Percentiles rank a stretch among this genome's conserved stretches.
These are phyloP conservation scores for Kurtzmaniella quercitrusa DNA, from an alignment of 1,139 yeast genomes.

Conservation along the genomic window DNA sequence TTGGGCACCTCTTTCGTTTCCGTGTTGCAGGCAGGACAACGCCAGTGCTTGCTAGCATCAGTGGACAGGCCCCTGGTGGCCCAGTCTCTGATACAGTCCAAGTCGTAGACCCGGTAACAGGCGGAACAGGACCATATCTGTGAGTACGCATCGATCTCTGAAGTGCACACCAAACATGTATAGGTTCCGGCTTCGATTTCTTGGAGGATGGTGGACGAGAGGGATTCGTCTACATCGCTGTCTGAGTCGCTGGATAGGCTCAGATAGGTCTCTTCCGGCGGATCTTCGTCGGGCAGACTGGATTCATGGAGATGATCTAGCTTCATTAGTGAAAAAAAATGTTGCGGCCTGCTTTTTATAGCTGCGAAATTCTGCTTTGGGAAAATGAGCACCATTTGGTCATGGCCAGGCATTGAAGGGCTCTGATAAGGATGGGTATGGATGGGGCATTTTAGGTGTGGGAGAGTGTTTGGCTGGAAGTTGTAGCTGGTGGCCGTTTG, in stretches of 20 bases:
- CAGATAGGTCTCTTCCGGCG: not conserved
- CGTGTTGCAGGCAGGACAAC: conserved; percentile 83
- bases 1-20: conserved; percentile 51
- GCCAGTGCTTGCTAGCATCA: conserved; percentile 55
- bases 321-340: not conserved
- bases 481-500: too few species aligned
- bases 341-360: not conserved
- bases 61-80: conserved; percentile 71
- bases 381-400: not conserved
- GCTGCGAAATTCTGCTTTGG: not conserved
- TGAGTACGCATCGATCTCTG: conserved; percentile 66
- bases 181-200: conserved; percentile 70
- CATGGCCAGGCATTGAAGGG: not conserved
- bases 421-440: too few species aligned
- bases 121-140: conserved; percentile 68
- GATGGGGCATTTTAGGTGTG: too few species aligned
- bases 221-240: conserved; percentile 21
- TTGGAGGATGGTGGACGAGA: conserved; percentile 35
- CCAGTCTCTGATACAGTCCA: conserved; percentile 80
- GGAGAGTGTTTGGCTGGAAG: too few species aligned
- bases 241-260: conserved; percentile 2
- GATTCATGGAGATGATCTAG: not conserved
- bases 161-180: conserved; percentile 78
- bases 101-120: conserved; percentile 77
- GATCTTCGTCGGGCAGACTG: not conserved